phyloP scores from a whole-genome alignment of 371 early-diverging fungal species.

The Circinella minor region DNA sequence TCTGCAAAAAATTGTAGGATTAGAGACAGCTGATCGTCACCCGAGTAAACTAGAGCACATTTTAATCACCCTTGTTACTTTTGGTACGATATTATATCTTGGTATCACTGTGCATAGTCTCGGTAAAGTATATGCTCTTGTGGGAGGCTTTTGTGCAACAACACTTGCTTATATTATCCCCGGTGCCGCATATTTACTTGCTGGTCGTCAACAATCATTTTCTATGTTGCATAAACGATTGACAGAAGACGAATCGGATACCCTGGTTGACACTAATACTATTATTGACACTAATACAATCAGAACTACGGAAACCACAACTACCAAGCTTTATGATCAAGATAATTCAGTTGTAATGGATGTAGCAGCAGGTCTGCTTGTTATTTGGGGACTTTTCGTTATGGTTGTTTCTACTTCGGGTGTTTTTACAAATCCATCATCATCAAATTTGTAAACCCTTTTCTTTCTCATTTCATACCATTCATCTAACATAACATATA shows the following conservation, averaged over 20 bases:
- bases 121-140: slow-evolving; percentile 58
- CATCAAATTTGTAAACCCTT: too few relatives aligned
- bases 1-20: slow-evolving; percentile 55
- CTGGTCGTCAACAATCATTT: slow-evolving; percentile 5
- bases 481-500: too few relatives aligned
- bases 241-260: not conserved
- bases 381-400: slow-evolving; percentile 45
- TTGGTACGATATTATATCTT: slow-evolving; percentile 32
- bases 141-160: slow-evolving; percentile 63
- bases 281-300: too few relatives aligned
- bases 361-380: slow-evolving; percentile 38
- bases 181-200: slow-evolving; percentile 47
- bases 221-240: not conserved
- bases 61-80: slow-evolving; percentile 46
- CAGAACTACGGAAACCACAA: too few relatives aligned
- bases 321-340: not conserved
- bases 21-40: slow-evolving; percentile 37
- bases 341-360: slow-evolving; percentile 19
- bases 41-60: slow-evolving; percentile 51
- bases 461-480: too few relatives aligned
- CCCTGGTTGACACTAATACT: not conserved
- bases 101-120: slow-evolving; percentile 49
- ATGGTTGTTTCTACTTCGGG: slow-evolving; percentile 43
- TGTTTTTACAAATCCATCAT: slow-evolving; percentile 16
- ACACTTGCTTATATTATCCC: slow-evolving; percentile 64